Conservation (phyloP, 1,284 basidiomycete genomes). For the Cystobasidiaceae sp. region DNA sequence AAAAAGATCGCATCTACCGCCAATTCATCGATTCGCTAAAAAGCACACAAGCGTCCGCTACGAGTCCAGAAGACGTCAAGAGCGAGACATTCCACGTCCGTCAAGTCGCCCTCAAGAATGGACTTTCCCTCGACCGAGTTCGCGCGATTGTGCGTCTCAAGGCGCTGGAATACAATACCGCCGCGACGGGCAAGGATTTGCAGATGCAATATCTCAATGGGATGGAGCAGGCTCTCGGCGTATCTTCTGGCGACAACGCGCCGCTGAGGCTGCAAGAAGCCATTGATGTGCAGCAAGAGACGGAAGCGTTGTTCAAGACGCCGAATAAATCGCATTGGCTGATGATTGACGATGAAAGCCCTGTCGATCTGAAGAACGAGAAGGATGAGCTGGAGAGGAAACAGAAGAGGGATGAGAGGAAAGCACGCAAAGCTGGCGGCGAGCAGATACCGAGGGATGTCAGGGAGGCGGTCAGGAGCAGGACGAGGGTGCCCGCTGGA, state of each 20-base stretch:
- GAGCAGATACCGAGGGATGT: not conserved
- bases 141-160: conserved; percentile 74
- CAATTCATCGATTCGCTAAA: conserved; percentile 54
- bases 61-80: conserved; percentile 53
- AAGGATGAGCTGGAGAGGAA: not conserved
- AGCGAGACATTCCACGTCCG: conserved; percentile 57
- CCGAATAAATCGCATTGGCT: conserved; percentile 10
- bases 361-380: not conserved
- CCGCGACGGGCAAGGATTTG: not conserved
- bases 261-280: conserved; percentile 7
- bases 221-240: conserved; percentile 31
- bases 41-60: conserved; percentile 66
- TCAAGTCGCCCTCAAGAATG: conserved; percentile 56
- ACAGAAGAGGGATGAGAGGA: not conserved
- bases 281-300: conserved; percentile 11
- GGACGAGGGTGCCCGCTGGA: conserved; percentile 1
- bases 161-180: conserved; percentile 55
- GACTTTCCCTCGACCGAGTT: conserved; percentile 65
- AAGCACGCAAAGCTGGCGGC: not conserved
- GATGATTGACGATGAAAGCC: conserved; percentile 25
- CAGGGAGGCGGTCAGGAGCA: conserved; percentile 19
- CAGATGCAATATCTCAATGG: conserved; percentile 27
- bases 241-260: not conserved
- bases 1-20: conserved; percentile 50
- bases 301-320: conserved; percentile 8